Base-by-base conservation (phyloP, 345 rosid genomes). In the Microthlaspi erraticum region DNA sequence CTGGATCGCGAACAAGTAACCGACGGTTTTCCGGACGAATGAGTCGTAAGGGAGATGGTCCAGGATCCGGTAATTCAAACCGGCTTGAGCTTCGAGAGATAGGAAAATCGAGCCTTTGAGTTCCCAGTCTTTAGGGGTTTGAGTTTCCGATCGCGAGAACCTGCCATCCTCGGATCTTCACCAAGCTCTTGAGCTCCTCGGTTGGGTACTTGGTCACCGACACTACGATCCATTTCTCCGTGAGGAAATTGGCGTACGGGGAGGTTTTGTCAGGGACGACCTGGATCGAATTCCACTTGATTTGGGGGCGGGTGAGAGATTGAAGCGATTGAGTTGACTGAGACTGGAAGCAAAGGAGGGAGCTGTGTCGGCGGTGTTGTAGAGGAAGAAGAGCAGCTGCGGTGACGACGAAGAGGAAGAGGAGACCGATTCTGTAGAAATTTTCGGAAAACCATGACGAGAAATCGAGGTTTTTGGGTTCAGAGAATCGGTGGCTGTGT, bases 1-100 rank as follows among this genome's bases (percentile, higher is more conserved):
- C 71, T 93, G 98, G 60, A 93, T 86, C 14, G 98, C 98, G 46
- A 93, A 93, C 81, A 93, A 80, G 71, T 93, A 93, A 56, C 97
- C 98, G 8, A 88, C 89, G 63, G 71, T 86, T 67, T 93, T 93
- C 77, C 97, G 84, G 60, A 93, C 88, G 66, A 77, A 86, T 2
- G 96, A 83, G 77, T 86, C 87, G 63, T 80, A 91, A 8, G 98
- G 97, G 82, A 93, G 61, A 77, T 68, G 89, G 77, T 86, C 90
- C 29, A 84, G 64, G 37, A 91, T 76, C 38, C 91, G 81, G 61
- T 77, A 93, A 18, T 85, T 87, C 52, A 93, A 78, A 16, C 56
- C 80, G 16, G 94, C 89, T 77, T 91, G 98, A 78, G 80, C 84
- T 64, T 91, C 97, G 10, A 93, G 44, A 36, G 98, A 91, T 77